Percentiles rank a stretch among this genome's conserved stretches.
phyloP scores from a whole-genome alignment of 257 asterid species.

The Scutellaria minor region DNA sequence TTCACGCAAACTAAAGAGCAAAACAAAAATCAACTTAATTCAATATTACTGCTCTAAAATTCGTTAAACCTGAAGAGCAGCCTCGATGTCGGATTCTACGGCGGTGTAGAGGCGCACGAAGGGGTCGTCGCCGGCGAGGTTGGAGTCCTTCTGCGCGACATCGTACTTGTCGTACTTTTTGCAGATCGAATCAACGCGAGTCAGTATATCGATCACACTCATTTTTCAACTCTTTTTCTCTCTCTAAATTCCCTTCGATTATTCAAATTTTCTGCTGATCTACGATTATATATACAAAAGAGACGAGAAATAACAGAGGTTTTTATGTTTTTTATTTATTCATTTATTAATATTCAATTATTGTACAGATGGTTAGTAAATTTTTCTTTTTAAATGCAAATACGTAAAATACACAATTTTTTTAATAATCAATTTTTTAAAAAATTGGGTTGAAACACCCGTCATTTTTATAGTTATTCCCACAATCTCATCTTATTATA shows the following conservation, averaged over 20 bases:
- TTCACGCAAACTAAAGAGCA: background rate
- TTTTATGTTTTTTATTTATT: background rate
- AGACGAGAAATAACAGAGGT: slow-evolving; percentile 29
- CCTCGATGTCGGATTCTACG: slow-evolving; percentile 80
- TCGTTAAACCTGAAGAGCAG: slow-evolving; percentile 74
- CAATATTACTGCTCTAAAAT: background rate
- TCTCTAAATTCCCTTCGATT: background rate
- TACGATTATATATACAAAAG: background rate
- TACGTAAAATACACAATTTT: too few species aligned
- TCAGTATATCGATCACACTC: slow-evolving; percentile 92
- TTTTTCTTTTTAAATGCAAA: too few species aligned
- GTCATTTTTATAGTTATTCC: background rate
- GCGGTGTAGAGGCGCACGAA: slow-evolving; percentile 87
- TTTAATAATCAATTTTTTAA: too few species aligned
- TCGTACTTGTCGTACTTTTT: slow-evolving; percentile 94
- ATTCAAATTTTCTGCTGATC: slow-evolving; percentile 14
- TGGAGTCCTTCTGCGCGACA: slow-evolving; percentile 72
- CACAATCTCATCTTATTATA: too few species aligned
- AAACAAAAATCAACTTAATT: background rate
- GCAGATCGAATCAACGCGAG: slow-evolving; percentile 97
- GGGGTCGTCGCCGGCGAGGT: slow-evolving; percentile 94
- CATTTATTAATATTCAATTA: background rate
- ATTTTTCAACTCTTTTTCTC: slow-evolving; percentile 37
- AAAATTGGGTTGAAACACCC: too few species aligned
- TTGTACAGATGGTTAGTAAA: background rate